phyloP scores from a whole-genome alignment of 148 eudicot genomes.

The Bassia scoparia region DNA sequence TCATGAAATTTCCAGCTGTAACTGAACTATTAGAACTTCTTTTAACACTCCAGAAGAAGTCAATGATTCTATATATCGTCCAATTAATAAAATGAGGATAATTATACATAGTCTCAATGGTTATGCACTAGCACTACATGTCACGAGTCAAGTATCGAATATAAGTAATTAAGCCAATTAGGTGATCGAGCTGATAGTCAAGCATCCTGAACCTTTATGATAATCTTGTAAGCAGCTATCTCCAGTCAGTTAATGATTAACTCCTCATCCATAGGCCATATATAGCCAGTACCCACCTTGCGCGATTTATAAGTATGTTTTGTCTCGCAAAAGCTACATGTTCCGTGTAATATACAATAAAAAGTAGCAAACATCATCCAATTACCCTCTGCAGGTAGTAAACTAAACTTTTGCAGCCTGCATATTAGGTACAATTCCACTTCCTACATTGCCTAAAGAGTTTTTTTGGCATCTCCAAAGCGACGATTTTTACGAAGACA shows the following conservation, averaged over 20 bases:
- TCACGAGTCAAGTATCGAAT: background rate
- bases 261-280: background rate
- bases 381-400: background rate
- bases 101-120: background rate
- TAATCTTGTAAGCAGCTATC: background rate
- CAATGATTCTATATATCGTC: too few relatives aligned
- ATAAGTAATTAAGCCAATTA: background rate
- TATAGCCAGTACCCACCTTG: background rate
- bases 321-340: background rate
- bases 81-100: too few relatives aligned
- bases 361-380: background rate
- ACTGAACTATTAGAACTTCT: background rate
- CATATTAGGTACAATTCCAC: too few relatives aligned
- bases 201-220: background rate
- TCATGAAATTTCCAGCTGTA: background rate
- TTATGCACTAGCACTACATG: background rate
- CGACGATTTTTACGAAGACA: conserved; percentile 20
- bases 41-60: background rate
- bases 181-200: background rate
- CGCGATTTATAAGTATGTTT: background rate
- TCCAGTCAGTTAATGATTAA: background rate
- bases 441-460: too few relatives aligned
- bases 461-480: conserved; percentile 18
- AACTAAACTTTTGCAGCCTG: background rate
- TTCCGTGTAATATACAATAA: background rate